These are phyloP conservation scores for Irpex rosettiformis DNA, from an alignment of 1,284 basidiomycete species.

Conservation along the genomic window DNA sequence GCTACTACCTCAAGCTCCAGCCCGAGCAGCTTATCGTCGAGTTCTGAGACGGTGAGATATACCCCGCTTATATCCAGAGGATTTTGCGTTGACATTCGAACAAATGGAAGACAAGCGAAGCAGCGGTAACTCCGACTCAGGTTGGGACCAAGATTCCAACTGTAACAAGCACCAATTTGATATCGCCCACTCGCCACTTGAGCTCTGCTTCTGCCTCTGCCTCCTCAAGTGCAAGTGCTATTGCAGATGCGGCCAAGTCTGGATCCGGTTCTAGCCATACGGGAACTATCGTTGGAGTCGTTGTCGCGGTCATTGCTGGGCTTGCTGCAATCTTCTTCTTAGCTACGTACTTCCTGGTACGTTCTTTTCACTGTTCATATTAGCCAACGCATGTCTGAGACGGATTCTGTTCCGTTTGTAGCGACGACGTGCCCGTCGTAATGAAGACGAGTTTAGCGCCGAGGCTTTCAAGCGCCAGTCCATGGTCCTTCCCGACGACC, in stretches of 20 bases:
- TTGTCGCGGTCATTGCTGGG: constrained; percentile 47
- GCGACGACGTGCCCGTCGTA: constrained; percentile 44
- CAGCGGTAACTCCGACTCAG: background rate
- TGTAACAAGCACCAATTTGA: background rate
- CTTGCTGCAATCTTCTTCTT: constrained; percentile 45
- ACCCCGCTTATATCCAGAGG: too few species aligned
- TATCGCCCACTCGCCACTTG: background rate
- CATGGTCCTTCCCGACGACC: constrained; percentile 49
- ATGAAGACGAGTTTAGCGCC: constrained; percentile 45
- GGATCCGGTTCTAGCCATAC: constrained; percentile 27
- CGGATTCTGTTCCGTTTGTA: constrained; percentile 6
- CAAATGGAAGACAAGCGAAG: background rate
- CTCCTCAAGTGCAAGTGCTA: constrained; percentile 13
- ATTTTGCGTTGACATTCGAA: too few species aligned
- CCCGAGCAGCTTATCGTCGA: background rate
- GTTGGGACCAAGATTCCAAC: background rate
- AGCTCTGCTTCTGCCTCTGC: constrained; percentile 3
- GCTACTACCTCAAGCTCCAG: background rate
- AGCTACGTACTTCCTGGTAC: constrained; percentile 53
- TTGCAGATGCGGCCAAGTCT: constrained; percentile 8
- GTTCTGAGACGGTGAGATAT: background rate
- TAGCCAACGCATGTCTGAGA: background rate
- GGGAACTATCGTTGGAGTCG: constrained; percentile 46
- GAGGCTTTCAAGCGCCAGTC: constrained; percentile 57
- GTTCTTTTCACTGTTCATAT: constrained; percentile 17